Evolutionary conservation across 345 rosid genomes (phyloP).

Genomic region (Ricinus communis): DNA sequence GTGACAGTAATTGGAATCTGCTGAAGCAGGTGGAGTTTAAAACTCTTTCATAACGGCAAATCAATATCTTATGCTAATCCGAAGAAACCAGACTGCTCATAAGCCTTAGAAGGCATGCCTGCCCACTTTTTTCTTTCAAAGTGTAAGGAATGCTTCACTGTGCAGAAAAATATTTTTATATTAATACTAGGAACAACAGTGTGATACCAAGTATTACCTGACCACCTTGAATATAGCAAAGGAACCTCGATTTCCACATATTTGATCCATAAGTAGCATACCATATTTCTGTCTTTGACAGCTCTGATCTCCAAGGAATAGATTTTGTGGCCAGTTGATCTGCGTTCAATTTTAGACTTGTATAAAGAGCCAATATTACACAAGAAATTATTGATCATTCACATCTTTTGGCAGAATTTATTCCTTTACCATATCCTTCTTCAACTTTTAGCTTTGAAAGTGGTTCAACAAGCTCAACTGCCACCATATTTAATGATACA

Average conservation of each 20-base stretch:
- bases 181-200: background rate
- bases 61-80: background rate
- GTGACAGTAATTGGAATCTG: background rate
- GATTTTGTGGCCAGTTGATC: slow-evolving; percentile 29
- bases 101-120: background rate
- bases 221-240: slow-evolving; percentile 85
- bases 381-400: background rate
- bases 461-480: slow-evolving; percentile 42
- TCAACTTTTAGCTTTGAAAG: slow-evolving; percentile 59
- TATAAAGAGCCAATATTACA: background rate
- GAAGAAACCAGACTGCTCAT: background rate
- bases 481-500: slow-evolving; percentile 25
- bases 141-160: background rate
- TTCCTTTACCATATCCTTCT: slow-evolving; percentile 35
- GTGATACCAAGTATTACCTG: slow-evolving; percentile 42
- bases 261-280: slow-evolving; percentile 85
- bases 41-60: background rate
- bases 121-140: background rate
- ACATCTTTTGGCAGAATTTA: slow-evolving; percentile 5
- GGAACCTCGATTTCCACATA: slow-evolving; percentile 79
- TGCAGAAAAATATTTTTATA: background rate
- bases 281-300: slow-evolving; percentile 68
- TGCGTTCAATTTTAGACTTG: slow-evolving; percentile 17
- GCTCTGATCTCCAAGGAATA: slow-evolving; percentile 61
- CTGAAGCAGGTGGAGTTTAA: background rate